These are phyloP conservation scores for Tulasnella sp. DNA, from an alignment of 768 basidiomycete genomes.

Conservation along the genomic window DNA sequence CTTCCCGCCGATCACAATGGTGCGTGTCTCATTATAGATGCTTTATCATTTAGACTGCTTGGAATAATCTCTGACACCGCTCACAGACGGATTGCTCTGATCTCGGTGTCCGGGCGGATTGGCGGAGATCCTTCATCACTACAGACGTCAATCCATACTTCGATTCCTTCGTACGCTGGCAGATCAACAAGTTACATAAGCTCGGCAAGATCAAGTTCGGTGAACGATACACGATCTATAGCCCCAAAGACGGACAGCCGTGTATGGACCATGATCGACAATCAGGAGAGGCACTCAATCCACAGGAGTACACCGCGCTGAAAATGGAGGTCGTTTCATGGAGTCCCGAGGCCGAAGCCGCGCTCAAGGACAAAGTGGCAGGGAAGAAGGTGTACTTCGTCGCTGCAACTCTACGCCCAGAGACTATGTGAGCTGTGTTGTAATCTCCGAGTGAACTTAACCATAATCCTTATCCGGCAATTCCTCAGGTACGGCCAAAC, in stretches of 20 bases:
- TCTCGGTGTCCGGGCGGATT: slow-evolving; percentile 94
- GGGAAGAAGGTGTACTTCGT: slow-evolving; percentile 81
- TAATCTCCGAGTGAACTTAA: neutral
- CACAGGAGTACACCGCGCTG: slow-evolving; percentile 88
- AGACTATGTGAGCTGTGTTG: slow-evolving; percentile 68
- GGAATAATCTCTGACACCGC: neutral
- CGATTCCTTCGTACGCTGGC: slow-evolving; percentile 96
- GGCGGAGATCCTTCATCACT: slow-evolving; percentile 90
- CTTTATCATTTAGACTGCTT: neutral
- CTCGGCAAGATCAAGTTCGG: slow-evolving; percentile 96
- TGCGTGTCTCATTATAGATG: slow-evolving; percentile 30
- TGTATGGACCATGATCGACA: slow-evolving; percentile 99
- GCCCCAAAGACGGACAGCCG: slow-evolving; percentile 95
- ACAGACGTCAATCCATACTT: slow-evolving; percentile 96
- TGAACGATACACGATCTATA: slow-evolving; percentile 96
- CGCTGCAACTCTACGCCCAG: slow-evolving; percentile 92
- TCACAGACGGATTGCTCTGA: slow-evolving; percentile 58
- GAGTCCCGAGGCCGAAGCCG: slow-evolving; percentile 55
- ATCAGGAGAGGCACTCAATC: slow-evolving; percentile 88
- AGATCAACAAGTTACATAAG: slow-evolving; percentile 81
- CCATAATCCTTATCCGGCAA: neutral
- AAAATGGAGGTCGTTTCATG: slow-evolving; percentile 91
- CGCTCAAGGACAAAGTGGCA: slow-evolving; percentile 57
- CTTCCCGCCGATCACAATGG: slow-evolving; percentile 92
- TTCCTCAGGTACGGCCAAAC: slow-evolving; percentile 84